Base-by-base conservation (phyloP, 768 basidiomycete species). In the Pleurotus giganteus region DNA sequence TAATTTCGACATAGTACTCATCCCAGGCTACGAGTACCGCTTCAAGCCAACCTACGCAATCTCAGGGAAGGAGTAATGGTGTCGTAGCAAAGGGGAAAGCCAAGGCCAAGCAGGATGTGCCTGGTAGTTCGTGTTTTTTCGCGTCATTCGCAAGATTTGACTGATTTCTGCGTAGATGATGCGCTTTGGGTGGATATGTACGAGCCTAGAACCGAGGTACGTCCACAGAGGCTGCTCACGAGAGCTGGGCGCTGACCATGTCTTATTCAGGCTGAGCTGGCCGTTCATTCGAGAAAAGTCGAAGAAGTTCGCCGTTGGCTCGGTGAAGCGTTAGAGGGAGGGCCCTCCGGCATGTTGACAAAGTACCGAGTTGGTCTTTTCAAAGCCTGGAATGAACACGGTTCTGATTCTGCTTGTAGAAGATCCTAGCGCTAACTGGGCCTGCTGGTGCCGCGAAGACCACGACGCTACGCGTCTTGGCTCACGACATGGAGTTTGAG, bases 361-460 rank as follows among this genome's bases (percentile, higher is more conserved):
- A 91, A 86, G 63, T 94, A 93, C 65, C 77, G 91, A 19, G 92
- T 93, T 58, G 32, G 84, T 75, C 45, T 8, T 32, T 26, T 32
- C 50, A 32, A 17, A 23, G 19, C 7, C 28, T 23, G 9, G 9
- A 11, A 24, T 23, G n/a, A 9, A 12, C 6, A 19, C 12, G 5
- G 26, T 37, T 51, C 13, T 15, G 15, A 23, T 23, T 11, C 28
- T 11, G 32, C 51, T 44, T 50, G 21, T 44, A 98, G 91, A 80
- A 94, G 43, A 84, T 99, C 26, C 79, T 98, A 5, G 83, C 83
- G 0, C 71, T 99, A 9, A 89, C 90, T 2, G 96, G 96, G 1
- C 91, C 93, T 0, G 86, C 96, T 6, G 96, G 96, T 1, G 83
- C 85, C 0, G 96, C 84, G 0, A 99, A 99, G 74, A 97, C 96